These are phyloP conservation scores for Thamnidium elegans DNA, from an alignment of 192 early-diverging fungal species.

Conservation along the genomic window DNA sequence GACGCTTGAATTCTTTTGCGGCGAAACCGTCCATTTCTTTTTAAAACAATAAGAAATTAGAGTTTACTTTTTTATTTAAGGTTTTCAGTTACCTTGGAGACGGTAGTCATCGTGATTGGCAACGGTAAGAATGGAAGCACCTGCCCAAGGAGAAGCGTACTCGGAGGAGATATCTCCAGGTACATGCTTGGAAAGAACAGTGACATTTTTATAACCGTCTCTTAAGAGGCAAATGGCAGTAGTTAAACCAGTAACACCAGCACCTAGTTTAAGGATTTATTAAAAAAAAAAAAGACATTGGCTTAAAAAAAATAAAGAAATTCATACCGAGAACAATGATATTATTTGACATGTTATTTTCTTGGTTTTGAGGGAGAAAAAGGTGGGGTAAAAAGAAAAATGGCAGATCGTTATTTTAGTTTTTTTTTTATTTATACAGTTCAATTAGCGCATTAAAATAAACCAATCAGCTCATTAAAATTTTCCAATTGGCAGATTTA, in stretches of 20 bases:
- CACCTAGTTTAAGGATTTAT: conserved; percentile 41
- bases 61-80: too few relatives aligned
- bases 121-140: conserved; percentile 28
- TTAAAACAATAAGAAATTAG: background rate
- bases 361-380: background rate
- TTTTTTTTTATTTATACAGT: background rate
- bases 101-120: conserved; percentile 32
- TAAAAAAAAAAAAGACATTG: background rate
- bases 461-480: too few relatives aligned
- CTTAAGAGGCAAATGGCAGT: conserved; percentile 61
- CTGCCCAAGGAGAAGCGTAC: conserved; percentile 62
- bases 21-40: conserved; percentile 38
- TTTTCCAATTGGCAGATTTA: too few relatives aligned
- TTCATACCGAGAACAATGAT: conserved; percentile 14
- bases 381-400: too few relatives aligned
- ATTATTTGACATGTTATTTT: background rate
- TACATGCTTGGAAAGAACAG: conserved; percentile 56
- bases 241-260: conserved; percentile 77
- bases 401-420: background rate
- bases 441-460: background rate
- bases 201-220: conserved; percentile 55
- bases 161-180: conserved; percentile 48
- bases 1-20: conserved; percentile 23
- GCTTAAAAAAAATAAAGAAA: background rate
- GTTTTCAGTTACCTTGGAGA: conserved; percentile 34